phyloP scores from a whole-genome alignment of 768 basidiomycete genomes.

The Leccinum longicurvipes region DNA sequence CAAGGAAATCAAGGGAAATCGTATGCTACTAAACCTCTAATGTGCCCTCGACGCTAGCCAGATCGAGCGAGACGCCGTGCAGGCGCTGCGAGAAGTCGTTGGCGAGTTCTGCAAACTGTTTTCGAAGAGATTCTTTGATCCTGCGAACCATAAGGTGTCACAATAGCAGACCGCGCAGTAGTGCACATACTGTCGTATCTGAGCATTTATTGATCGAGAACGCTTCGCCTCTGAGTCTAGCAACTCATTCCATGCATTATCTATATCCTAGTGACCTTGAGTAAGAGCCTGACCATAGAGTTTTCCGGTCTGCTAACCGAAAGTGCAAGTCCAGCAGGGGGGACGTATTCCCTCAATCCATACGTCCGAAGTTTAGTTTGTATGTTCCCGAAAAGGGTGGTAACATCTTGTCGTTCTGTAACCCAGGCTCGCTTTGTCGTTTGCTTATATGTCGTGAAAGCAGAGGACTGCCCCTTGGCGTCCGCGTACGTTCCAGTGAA shows the following conservation, averaged over 20 bases:
- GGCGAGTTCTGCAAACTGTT: constrained; percentile 72
- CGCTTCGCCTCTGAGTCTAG: constrained; percentile 71
- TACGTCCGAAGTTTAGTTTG: constrained; percentile 94
- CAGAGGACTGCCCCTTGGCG: constrained; percentile 70
- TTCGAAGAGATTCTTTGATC: constrained; percentile 78
- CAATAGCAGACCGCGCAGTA: neutral
- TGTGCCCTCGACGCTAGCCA: constrained; percentile 73
- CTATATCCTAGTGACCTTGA: constrained; percentile 54
- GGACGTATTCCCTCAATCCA: constrained; percentile 78
- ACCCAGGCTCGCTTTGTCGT: constrained; percentile 86
- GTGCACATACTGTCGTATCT: constrained; percentile 76
- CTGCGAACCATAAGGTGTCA: constrained; percentile 36
- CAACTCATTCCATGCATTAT: constrained; percentile 70
- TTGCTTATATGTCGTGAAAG: constrained; percentile 79
- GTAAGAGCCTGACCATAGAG: constrained; percentile 7
- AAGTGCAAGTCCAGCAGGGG: constrained; percentile 65
- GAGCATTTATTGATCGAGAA: constrained; percentile 81
- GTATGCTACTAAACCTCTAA: constrained; percentile 52
- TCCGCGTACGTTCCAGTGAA: constrained; percentile 78
- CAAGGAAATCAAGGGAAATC: constrained; percentile 4
- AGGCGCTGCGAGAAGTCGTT: constrained; percentile 73
- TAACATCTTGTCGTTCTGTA: constrained; percentile 83
- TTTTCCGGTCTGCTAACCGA: constrained; percentile 36
- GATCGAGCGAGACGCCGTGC: constrained; percentile 61
- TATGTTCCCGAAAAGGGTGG: constrained; percentile 86